A percentile compares a stretch with the other conserved stretches of the same genome.
Conservation (phyloP, 257 asterid species). For the Nicotiana obtusifolia region DNA sequence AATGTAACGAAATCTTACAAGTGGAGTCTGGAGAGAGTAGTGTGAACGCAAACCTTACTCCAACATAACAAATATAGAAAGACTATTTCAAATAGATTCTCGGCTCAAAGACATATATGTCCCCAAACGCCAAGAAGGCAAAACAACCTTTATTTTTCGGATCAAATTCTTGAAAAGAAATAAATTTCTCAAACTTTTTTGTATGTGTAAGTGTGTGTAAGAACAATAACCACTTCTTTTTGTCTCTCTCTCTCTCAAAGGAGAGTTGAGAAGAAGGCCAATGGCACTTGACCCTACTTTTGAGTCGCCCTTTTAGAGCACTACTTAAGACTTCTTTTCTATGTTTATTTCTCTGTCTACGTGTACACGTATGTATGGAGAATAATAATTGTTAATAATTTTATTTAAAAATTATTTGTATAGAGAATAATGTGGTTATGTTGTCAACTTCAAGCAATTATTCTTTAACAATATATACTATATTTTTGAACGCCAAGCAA, state of each 20-base stretch:
- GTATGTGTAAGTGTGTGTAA: neutral
- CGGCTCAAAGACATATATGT: neutral
- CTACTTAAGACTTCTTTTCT: neutral
- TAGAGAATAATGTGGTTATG: neutral
- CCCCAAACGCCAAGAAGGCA: neutral
- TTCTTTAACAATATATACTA: neutral
- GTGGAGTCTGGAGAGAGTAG: too few relatives aligned
- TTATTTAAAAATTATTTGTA: neutral
- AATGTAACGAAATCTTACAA: too few relatives aligned
- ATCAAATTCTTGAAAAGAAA: too few relatives aligned
- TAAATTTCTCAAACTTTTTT: neutral
- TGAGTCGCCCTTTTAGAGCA: neutral
- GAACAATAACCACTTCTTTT: neutral
- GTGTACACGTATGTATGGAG: neutral
- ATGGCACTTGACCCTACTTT: neutral
- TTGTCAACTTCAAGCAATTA: neutral
- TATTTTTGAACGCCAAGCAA: neutral
- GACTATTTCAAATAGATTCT: accelerated
- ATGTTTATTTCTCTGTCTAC: neutral
- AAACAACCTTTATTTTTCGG: too few relatives aligned
- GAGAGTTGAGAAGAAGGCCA: slow-evolving; percentile 2
- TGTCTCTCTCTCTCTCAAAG: too few relatives aligned
- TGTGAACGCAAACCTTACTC: too few relatives aligned
- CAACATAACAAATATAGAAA: accelerated
- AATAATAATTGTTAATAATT: too few relatives aligned